phyloP scores from a whole-genome alignment of 208 protist genomes.

The Leishmania aethiopica region DNA sequence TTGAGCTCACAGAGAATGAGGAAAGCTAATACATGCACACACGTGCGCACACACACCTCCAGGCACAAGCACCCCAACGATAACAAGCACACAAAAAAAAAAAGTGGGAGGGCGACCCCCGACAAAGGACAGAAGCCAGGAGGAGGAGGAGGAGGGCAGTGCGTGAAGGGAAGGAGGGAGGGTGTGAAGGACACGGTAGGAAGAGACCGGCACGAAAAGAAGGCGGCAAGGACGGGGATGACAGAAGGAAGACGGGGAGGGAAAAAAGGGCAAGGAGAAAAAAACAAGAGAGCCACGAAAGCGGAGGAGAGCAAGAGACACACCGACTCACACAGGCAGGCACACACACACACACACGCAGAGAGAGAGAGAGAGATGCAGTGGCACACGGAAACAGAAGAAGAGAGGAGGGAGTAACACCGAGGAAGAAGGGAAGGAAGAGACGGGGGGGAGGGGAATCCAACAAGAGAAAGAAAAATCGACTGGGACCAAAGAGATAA shows the following conservation, averaged over 20 bases:
- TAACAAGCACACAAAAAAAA: background rate
- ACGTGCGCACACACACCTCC: background rate
- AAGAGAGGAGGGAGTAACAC: background rate
- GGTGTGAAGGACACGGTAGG: too few species aligned
- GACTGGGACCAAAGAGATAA: too few species aligned
- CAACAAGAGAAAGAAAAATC: background rate
- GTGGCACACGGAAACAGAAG: background rate
- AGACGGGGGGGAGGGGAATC: background rate
- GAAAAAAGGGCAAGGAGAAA: background rate
- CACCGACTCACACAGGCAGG: background rate
- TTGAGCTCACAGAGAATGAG: slow-evolving; percentile 2
- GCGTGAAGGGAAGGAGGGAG: background rate
- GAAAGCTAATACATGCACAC: background rate
- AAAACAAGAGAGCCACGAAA: background rate
- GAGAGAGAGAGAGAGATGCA: background rate
- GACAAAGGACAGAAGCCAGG: background rate
- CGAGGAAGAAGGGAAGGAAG: background rate
- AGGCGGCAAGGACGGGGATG: background rate
- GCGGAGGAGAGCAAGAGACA: background rate
- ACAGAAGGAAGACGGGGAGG: background rate
- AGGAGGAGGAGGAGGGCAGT: background rate
- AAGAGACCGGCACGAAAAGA: too few species aligned
- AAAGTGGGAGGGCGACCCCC: background rate
- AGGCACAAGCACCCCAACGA: background rate
- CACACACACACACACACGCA: background rate